A percentile compares a stretch with the other conserved stretches of the same genome.
These are phyloP conservation scores for Globisporangium abappressorium DNA, from an alignment of 352 stramenopile genomes.

Conservation along the genomic window DNA sequence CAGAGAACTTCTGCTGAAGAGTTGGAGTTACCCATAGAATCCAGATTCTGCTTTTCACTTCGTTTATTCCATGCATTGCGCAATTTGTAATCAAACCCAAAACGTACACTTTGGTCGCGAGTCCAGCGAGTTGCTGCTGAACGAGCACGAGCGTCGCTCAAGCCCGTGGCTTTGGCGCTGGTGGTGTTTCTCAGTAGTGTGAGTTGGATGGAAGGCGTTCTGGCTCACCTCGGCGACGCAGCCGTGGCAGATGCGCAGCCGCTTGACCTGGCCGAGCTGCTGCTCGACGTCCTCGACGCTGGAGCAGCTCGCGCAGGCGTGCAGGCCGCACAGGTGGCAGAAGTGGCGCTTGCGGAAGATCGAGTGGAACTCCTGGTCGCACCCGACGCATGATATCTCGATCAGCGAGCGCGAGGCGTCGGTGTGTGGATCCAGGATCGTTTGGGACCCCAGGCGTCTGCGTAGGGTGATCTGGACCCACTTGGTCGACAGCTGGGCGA, in stretches of 20 bases:
- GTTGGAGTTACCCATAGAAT: too few relatives aligned
- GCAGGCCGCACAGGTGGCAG: slow-evolving; percentile 14
- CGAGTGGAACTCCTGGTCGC: slow-evolving; percentile 16
- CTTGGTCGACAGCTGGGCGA: slow-evolving; percentile 18
- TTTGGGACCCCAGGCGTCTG: slow-evolving; percentile 10
- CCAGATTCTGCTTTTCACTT: too few relatives aligned
- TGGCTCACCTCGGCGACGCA: slow-evolving; percentile 9
- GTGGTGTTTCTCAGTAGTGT: background rate
- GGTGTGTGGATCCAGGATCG: slow-evolving; percentile 10
- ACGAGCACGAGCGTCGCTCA: background rate
- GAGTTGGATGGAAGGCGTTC: background rate
- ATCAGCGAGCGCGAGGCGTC: slow-evolving; percentile 16
- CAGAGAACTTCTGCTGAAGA: too few relatives aligned
- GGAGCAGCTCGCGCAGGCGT: slow-evolving; percentile 19
- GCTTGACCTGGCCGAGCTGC: slow-evolving; percentile 10
- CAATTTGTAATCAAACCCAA: too few relatives aligned
- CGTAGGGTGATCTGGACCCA: slow-evolving; percentile 17
- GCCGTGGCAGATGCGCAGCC: slow-evolving; percentile 12
- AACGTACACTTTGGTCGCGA: slow-evolving; percentile 3
- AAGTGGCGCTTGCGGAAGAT: slow-evolving; percentile 19
- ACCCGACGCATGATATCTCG: slow-evolving; percentile 17
- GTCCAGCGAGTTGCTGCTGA: background rate
- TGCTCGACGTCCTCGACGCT: slow-evolving; percentile 15
- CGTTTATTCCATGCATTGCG: too few relatives aligned
- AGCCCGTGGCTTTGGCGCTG: background rate